phyloP scores from a whole-genome alignment of 345 rosid genomes.

The Chamaenerion angustifolium region DNA sequence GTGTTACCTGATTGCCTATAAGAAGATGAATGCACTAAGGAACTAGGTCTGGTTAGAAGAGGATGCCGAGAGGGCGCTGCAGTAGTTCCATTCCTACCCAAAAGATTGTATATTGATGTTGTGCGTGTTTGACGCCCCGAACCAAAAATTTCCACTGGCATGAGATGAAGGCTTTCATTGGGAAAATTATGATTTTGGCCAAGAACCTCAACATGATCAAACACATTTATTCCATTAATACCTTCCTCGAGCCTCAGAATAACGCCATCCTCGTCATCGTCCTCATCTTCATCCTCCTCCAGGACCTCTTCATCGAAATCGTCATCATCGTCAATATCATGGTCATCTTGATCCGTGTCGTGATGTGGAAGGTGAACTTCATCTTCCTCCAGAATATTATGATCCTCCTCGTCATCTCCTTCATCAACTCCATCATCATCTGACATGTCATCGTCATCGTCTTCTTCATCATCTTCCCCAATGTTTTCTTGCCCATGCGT shows the following conservation, averaged over 20 bases:
- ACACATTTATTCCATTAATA: constrained; percentile 74
- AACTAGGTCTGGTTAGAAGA: constrained; percentile 56
- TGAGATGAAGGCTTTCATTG: constrained; percentile 75
- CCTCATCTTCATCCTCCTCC: constrained; percentile 89
- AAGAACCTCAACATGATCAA: constrained; percentile 88
- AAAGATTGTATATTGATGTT: constrained; percentile 85
- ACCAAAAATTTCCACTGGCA: constrained; percentile 97
- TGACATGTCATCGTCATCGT: constrained; percentile 53
- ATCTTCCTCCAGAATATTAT: constrained; percentile 46
- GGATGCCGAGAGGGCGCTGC: constrained; percentile 69
- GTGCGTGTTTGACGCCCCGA: constrained; percentile 94
- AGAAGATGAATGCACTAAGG: constrained; percentile 25
- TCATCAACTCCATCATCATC: constrained; percentile 28
- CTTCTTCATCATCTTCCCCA: constrained; percentile 70
- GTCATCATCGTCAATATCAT: constrained; percentile 88
- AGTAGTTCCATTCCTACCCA: constrained; percentile 62
- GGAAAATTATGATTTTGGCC: constrained; percentile 75
- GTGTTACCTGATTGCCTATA: constrained; percentile 52
- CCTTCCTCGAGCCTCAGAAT: constrained; percentile 85
- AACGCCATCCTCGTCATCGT: constrained; percentile 83
- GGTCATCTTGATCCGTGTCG: constrained; percentile 92
- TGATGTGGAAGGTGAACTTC: constrained; percentile 82
- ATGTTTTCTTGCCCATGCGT: constrained; percentile 65
- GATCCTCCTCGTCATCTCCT: constrained; percentile 20
- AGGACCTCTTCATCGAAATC: constrained; percentile 84